These are phyloP conservation scores for Aplosporella prunicola DNA, from an alignment of 2,329 filamentous ascomycete species.

Conservation along the genomic window DNA sequence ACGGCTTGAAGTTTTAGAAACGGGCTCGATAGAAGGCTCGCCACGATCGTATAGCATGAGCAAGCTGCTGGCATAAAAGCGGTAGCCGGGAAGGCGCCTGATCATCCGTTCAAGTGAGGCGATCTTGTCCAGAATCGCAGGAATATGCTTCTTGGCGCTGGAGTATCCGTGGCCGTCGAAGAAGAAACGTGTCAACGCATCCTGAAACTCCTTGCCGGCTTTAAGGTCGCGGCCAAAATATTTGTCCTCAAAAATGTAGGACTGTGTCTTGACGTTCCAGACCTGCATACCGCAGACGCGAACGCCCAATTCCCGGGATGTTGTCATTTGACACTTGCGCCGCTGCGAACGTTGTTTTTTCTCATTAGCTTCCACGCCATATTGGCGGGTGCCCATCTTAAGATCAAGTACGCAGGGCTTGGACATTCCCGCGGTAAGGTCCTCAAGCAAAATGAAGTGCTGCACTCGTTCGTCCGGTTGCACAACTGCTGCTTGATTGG, in stretches of 20 bases:
- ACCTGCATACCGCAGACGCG: slow-evolving; percentile 93
- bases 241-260: slow-evolving; percentile 95
- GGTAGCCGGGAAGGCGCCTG: slow-evolving; percentile 67
- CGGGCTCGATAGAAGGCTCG: slow-evolving; percentile 36
- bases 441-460: slow-evolving; percentile 87
- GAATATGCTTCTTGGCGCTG: slow-evolving; percentile 79
- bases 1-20: slow-evolving; percentile 12
- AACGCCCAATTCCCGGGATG: slow-evolving; percentile 82
- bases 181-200: slow-evolving; percentile 78
- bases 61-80: slow-evolving; percentile 90
- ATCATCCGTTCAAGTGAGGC: slow-evolving; percentile 76
- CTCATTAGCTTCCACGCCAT: slow-evolving; percentile 80
- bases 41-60: slow-evolving; percentile 96
- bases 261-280: slow-evolving; percentile 76
- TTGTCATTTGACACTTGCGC: slow-evolving; percentile 85
- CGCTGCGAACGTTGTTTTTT: slow-evolving; percentile 92
- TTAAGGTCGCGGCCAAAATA: slow-evolving; percentile 88
- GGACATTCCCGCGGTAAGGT: slow-evolving; percentile 93
- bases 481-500: slow-evolving; percentile 36
- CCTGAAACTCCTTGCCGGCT: slow-evolving; percentile 79
- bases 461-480: slow-evolving; percentile 59
- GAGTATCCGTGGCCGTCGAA: slow-evolving; percentile 77
- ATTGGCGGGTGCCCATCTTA: slow-evolving; percentile 98
- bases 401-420: slow-evolving; percentile 93
- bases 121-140: slow-evolving; percentile 75